phyloP scores from a whole-genome alignment of 1,284 basidiomycete genomes.

The Moniliophthora roreri region DNA sequence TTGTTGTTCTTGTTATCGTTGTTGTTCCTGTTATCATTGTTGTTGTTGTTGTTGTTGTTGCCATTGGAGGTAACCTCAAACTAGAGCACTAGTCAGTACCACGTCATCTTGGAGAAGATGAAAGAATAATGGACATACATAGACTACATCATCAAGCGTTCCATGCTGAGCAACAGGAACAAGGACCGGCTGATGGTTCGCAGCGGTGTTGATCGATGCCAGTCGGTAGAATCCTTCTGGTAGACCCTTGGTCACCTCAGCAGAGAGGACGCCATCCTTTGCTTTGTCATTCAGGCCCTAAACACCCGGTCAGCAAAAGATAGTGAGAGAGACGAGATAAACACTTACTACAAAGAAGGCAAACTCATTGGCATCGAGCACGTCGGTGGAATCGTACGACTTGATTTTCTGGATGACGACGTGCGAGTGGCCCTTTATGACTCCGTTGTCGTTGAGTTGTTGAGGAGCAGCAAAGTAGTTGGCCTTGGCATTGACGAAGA shows the following conservation, averaged over 20 bases:
- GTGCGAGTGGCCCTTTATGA: slow-evolving; percentile 63
- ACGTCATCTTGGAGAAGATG: neutral
- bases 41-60: slow-evolving; percentile 5
- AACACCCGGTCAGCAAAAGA: neutral
- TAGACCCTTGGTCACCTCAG: slow-evolving; percentile 55
- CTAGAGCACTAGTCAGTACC: slow-evolving; percentile 1
- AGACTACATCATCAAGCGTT: slow-evolving; percentile 31
- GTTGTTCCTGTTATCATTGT: neutral
- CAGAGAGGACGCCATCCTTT: slow-evolving; percentile 45
- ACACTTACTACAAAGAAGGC: slow-evolving; percentile 61
- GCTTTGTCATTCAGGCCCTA: slow-evolving; percentile 2
- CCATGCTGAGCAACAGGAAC: slow-evolving; percentile 56
- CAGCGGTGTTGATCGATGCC: slow-evolving; percentile 52
- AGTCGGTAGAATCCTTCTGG: slow-evolving; percentile 63
- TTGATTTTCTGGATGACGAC: slow-evolving; percentile 58
- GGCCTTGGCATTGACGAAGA: slow-evolving; percentile 58
- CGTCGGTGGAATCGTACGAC: slow-evolving; percentile 46
- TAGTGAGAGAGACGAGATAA: neutral
- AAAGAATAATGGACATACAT: slow-evolving; percentile 36
- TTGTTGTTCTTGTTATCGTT: too few species aligned
- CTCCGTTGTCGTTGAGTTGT: slow-evolving; percentile 51
- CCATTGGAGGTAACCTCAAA: slow-evolving; percentile 7
- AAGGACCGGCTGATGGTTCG: slow-evolving; percentile 67
- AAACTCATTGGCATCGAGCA: slow-evolving; percentile 54
- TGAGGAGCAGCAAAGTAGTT: slow-evolving; percentile 73